Evolutionary conservation across 2,329 filamentous ascomycete species (phyloP).

Genomic region (Cordyceps cicadae): DNA sequence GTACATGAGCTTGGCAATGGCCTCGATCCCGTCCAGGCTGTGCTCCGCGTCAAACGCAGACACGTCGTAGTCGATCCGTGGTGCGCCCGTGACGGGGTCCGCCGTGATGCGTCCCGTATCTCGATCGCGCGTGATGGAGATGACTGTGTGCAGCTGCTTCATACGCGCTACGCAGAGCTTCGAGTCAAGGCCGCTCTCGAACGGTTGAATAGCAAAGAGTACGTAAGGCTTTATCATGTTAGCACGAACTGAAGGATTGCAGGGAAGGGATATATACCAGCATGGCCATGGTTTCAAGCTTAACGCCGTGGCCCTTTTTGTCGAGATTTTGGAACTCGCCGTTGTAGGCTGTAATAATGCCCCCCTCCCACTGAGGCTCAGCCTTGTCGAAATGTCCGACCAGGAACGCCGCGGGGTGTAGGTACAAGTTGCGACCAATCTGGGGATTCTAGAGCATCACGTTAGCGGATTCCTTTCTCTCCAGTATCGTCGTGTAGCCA

Average conservation of each 20-base stretch:
- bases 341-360: conserved; percentile 72
- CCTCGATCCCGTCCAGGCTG: conserved; percentile 63
- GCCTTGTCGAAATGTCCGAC: conserved; percentile 61
- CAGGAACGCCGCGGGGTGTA: conserved; percentile 64
- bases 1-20: conserved; percentile 67
- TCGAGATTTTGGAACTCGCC: conserved; percentile 75
- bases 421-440: conserved; percentile 70
- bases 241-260: neutral
- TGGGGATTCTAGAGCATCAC: conserved; percentile 53
- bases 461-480: conserved; percentile 15
- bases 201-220: conserved; percentile 55
- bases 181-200: conserved; percentile 59
- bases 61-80: conserved; percentile 60
- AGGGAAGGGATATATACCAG: conserved; percentile 31
- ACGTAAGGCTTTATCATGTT: conserved; percentile 30
- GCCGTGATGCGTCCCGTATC: conserved; percentile 67
- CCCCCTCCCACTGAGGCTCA: conserved; percentile 62
- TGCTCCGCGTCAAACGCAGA: conserved; percentile 65
- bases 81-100: conserved; percentile 58
- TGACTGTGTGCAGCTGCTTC: conserved; percentile 62
- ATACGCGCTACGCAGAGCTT: conserved; percentile 64
- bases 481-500: too few relatives aligned
- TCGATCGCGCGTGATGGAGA: conserved; percentile 66
- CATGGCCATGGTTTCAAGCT: conserved; percentile 72
- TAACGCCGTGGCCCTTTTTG: conserved; percentile 69